Evolutionary conservation across 257 asterid species (phyloP).

Genomic region (Scutellaria galericulata): DNA sequence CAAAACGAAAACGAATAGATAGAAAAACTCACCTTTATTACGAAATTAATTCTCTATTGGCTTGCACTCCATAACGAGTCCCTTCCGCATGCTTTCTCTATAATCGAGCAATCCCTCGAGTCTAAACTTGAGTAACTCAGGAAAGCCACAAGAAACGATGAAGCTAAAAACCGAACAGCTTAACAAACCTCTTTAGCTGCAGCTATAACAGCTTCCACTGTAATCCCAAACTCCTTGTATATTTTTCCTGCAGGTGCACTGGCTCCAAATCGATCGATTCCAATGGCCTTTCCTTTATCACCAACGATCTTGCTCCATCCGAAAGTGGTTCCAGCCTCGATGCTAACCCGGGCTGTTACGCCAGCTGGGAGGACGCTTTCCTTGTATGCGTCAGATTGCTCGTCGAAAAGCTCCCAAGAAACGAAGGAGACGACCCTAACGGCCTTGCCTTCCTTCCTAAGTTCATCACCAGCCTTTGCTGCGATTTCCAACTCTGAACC

Average conservation of each 20-base stretch:
- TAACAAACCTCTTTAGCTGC: constrained; percentile 71
- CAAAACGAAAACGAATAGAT: constrained; percentile 13
- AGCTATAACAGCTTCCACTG: constrained; percentile 75
- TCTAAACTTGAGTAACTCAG: constrained; percentile 6
- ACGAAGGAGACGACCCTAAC: constrained; percentile 84
- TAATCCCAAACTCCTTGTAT: constrained; percentile 76
- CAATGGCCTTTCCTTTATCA: constrained; percentile 69
- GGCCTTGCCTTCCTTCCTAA: constrained; percentile 76
- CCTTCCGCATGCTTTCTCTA: constrained; percentile 25
- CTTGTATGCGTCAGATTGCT: constrained; percentile 74
- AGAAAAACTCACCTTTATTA: constrained; percentile 45
- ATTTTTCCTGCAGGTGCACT: constrained; percentile 83
- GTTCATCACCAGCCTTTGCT: constrained; percentile 69
- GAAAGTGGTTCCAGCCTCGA: constrained; percentile 82
- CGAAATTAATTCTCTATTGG: constrained; percentile 34
- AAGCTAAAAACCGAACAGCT: constrained; percentile 31
- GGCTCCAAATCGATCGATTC: constrained; percentile 76
- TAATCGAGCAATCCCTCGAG: constrained; percentile 27
- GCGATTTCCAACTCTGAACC: constrained; percentile 87
- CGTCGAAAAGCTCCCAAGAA: constrained; percentile 81
- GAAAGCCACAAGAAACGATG: constrained; percentile 32
- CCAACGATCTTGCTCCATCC: constrained; percentile 81
- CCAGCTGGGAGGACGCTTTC: constrained; percentile 72
- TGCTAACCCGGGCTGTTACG: constrained; percentile 77
- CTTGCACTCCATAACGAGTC: constrained; percentile 32